Base-by-base conservation (phyloP, 768 basidiomycete species). In the Suillus decipiens region DNA sequence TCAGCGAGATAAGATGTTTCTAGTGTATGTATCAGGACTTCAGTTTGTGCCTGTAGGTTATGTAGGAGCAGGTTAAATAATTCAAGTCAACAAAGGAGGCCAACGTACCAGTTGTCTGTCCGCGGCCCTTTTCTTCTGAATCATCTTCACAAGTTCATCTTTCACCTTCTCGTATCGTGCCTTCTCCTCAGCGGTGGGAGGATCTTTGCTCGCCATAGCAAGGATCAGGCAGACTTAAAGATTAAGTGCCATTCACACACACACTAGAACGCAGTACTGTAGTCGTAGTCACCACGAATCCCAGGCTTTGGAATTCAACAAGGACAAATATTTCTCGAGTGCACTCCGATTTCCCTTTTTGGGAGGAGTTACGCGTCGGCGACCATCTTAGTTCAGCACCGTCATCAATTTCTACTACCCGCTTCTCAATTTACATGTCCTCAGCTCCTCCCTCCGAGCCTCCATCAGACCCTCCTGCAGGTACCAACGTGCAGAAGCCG, bases 1-100 rank as follows among this genome's bases (percentile, higher is more conserved):
- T 95, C 93, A 8, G 86, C 84, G 41, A 95, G 79, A 74, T 94
- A 95, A 4, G 82, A 76, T 10, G 84, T 85, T 73, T 95, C 93
- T 33, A 91, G 80, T 64, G 85, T 87, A 76, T 90, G 90, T 67
- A 95, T 90, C 69, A 90, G 86, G 34, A 86, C 79, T 76, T 95
- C 93, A 62, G 90, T 80, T 68, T 88, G 83, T 24, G 90, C 90
- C 92, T 94, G 64, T 55, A 56, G n/a, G 37, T 28, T 39, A 36
- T 51, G 43, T 42, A 42, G 61, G n/a, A 61, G 37, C 39, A 56
- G 33, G 24, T 24, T 39, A 39, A 41, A 58, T 3, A 37, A 28
- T 17, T 11, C 31, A 15, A 39, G 24, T 31, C 33, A 14, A 7
- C 11, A 34, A 53, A 53, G 51, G 58, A 42, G 60, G 11, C 11